Evolutionary conservation across 139 green algal genomes (phyloP), one percentile per base, ranked within the genome.

Genomic region (Asterochloris sp.): DNA sequence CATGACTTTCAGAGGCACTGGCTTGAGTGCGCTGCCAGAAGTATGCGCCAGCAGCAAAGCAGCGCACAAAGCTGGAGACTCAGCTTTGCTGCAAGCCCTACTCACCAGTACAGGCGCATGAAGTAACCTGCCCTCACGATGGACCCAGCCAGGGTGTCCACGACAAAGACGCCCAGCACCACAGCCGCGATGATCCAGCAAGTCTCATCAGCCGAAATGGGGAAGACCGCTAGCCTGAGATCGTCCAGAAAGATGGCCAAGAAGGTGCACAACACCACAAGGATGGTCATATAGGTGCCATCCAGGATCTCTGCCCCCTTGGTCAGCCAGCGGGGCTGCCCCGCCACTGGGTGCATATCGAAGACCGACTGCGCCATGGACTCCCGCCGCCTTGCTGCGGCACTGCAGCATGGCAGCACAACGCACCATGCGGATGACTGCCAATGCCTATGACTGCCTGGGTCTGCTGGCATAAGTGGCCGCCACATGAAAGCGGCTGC

Each of bases 71-170:
- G 2, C 38, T 54, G 38, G 6, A 54, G 38, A 54, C 38, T 54
- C 73, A 62, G 73, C 12, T 24, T 17, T 28, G 38, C 10, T 38
- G 23, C 15, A 11, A 66, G 38, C 8, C 27, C 19, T 27, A 26
- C 61, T 80, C 88, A 97, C 80, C 97, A 98, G 86, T 97, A 99
- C 78, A 98, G 96, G 38, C 91, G 88, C 24, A 95, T 47, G 71
- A 96, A 94, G 89, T 97, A 99, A 16, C 74, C 74, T 17, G 83
- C 83, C 16, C 86, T 82, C 17, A 83, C 85, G 27, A 82, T 68
- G 8, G 71, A 83, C 1, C 69, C 78, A 21, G 75, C 38, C 12
- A 63, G 73, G 21, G 68, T 62, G 38, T 86, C 78, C 23, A 81
- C 21, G 11, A 74, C 29, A 66, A 91, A 88, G 1, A 85, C 68